These are phyloP conservation scores for Nicotiana obtusifolia DNA, from an alignment of 257 asterid genomes.

Conservation along the genomic window DNA sequence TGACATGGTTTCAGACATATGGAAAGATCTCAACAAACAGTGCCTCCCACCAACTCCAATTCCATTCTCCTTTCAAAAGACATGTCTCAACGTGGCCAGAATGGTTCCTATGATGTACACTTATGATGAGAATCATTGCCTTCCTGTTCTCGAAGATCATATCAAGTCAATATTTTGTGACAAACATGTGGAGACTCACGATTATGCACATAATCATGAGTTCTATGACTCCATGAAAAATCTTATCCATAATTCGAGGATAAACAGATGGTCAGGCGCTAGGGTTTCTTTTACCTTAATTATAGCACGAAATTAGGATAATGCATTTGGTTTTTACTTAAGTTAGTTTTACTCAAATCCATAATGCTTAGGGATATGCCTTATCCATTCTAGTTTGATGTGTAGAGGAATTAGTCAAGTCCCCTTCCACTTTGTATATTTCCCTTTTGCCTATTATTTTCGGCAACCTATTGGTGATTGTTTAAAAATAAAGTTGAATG, in stretches of 20 bases:
- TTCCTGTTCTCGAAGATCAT: conserved; percentile 17
- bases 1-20: conserved; percentile 25
- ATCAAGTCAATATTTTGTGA: conserved; percentile 9
- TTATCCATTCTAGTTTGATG: neutral
- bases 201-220: neutral
- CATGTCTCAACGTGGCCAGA: conserved; percentile 28
- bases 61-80: conserved; percentile 21
- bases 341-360: neutral
- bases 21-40: conserved; percentile 33
- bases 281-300: neutral
- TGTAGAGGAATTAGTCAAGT: neutral
- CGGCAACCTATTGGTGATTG: neutral
- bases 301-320: neutral
- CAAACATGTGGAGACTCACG: neutral
- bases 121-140: conserved; percentile 15
- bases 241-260: neutral
- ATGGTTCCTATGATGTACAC: conserved; percentile 37
- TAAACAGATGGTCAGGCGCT: no score
- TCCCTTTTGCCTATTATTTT: neutral
- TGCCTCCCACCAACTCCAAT: conserved; percentile 20
- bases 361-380: neutral
- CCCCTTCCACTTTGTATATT: neutral
- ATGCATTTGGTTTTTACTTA: neutral
- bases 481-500: neutral
- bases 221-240: neutral